Base-by-base conservation (phyloP, 805 yeast genomes). In the Ogataea minuta region DNA sequence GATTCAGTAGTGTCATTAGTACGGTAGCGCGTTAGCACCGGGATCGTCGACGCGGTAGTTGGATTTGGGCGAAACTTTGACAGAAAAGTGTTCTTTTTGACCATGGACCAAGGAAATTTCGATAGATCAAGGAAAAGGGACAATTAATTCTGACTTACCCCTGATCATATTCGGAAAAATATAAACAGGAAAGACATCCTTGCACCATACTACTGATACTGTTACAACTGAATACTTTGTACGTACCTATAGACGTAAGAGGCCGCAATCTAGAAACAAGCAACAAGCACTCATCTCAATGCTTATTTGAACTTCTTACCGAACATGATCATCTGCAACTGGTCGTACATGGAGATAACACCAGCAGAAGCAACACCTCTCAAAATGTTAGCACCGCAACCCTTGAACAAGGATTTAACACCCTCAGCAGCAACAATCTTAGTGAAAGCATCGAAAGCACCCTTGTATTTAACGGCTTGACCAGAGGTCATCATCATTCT, bases 361-460 rank as follows among this genome's bases (percentile, higher is more conserved):
- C 96, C 96, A 68, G 97, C 97, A 82, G 96, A 95, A 73, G 97
- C 97, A 69, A 89, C 96, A 87, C 96, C 96, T 84, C 97, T 89
- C 74, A 89, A 81, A 81, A 89, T 89, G 93, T 89, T 89, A 72
- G 97, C 96, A 83, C 91, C 96, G 75, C 96, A 89, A 79, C 97
- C 97, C 82, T 87, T 90, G 91, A 89, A 89, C 74, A 89, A 79
- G 62, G 97, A 87, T 48, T 67, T 63, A 62, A 86, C 72, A 87
- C 97, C 97, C 76, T 90, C 96, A 68, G 93, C 88, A 59, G 95
- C 95, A 60, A 90, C 91, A 68, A 89, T 87, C 77, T 88, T 74
- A 61, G 68, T 74, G 86, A 85, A 82, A 73, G 93, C 87, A 72
- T 90, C 96, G 70, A 86, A 77, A 60, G 96, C 95, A 77, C 95